phyloP scores from a whole-genome alignment of 2,329 filamentous ascomycete genomes.

The Fusarium virguliforme region DNA sequence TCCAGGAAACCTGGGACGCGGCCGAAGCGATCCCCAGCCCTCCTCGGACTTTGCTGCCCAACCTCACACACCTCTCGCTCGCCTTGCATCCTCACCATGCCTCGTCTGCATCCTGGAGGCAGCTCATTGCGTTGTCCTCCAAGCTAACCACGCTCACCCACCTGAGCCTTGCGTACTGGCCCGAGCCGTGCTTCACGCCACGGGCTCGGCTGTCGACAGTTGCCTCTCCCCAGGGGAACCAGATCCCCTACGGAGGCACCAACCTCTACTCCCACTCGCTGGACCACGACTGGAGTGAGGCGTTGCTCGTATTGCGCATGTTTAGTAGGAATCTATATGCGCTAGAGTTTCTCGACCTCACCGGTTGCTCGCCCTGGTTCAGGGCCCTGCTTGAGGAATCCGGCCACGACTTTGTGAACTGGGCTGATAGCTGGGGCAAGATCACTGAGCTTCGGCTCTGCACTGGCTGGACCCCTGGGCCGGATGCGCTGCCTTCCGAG shows the following conservation, averaged over 20 bases:
- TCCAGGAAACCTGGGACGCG: slow-evolving; percentile 71
- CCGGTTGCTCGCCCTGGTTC: slow-evolving; percentile 72
- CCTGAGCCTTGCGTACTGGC: slow-evolving; percentile 75
- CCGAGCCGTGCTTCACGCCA: slow-evolving; percentile 71
- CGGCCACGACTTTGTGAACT: slow-evolving; percentile 68
- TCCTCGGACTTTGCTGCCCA: slow-evolving; percentile 65
- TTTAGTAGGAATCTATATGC: slow-evolving; percentile 70
- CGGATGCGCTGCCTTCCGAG: slow-evolving; percentile 56
- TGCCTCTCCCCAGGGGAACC: slow-evolving; percentile 60
- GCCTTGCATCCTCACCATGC: slow-evolving; percentile 61
- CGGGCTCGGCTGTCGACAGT: slow-evolving; percentile 67
- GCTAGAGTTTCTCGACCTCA: slow-evolving; percentile 74
- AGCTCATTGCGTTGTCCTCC: slow-evolving; percentile 69
- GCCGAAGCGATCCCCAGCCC: slow-evolving; percentile 54
- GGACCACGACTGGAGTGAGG: slow-evolving; percentile 74
- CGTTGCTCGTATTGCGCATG: slow-evolving; percentile 69
- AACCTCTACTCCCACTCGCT: slow-evolving; percentile 71
- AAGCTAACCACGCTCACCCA: slow-evolving; percentile 72
- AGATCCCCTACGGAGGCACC: slow-evolving; percentile 69
- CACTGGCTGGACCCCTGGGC: slow-evolving; percentile 61
- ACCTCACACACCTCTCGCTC: slow-evolving; percentile 74
- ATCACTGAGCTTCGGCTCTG: slow-evolving; percentile 63
- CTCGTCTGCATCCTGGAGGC: slow-evolving; percentile 69
- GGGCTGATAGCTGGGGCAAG: slow-evolving; percentile 70
- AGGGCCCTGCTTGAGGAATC: slow-evolving; percentile 62